These are phyloP conservation scores for Zygnema circumcarinatum DNA, from an alignment of 139 green algal genomes.

Conservation along the genomic window DNA sequence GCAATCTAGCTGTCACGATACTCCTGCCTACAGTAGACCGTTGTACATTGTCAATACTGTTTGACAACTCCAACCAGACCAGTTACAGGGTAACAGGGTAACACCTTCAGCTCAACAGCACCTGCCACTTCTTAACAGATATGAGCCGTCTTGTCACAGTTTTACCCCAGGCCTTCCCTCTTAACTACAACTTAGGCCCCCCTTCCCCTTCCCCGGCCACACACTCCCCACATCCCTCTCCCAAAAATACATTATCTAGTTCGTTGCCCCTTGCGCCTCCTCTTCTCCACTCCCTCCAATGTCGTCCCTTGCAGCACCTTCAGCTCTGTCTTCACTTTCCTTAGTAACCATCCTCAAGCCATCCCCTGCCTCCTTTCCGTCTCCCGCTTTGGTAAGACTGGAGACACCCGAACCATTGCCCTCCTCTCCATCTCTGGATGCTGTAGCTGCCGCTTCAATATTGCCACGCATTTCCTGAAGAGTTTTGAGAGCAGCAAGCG, in stretches of 20 bases:
- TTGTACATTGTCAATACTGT: too few species aligned
- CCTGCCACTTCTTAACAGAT: not conserved
- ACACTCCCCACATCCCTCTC: not conserved
- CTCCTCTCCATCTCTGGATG: not conserved
- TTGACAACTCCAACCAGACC: too few species aligned
- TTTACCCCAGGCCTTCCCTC: not conserved
- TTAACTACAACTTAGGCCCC: not conserved
- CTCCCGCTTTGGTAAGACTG: not conserved
- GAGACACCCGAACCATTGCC: not conserved
- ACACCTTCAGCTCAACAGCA: not conserved
- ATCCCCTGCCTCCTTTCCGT: not conserved
- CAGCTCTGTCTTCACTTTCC: not conserved
- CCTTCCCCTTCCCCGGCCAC: not conserved
- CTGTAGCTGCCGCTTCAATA: not conserved
- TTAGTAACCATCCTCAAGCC: not conserved
- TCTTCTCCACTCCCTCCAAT: not conserved
- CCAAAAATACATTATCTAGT: not conserved
- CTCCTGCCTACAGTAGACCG: too few species aligned
- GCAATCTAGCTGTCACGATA: too few species aligned
- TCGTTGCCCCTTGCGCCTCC: not conserved
- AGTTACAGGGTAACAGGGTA: too few species aligned
- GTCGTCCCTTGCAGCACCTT: not conserved
- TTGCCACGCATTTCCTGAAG: slow-evolving; percentile 24
- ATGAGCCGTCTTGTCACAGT: not conserved
- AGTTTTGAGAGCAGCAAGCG: slow-evolving; percentile 12